Evolutionary conservation across 2,329 filamentous ascomycete genomes (phyloP).

Genomic region (Monilinia vaccinii-corymbosi): DNA sequence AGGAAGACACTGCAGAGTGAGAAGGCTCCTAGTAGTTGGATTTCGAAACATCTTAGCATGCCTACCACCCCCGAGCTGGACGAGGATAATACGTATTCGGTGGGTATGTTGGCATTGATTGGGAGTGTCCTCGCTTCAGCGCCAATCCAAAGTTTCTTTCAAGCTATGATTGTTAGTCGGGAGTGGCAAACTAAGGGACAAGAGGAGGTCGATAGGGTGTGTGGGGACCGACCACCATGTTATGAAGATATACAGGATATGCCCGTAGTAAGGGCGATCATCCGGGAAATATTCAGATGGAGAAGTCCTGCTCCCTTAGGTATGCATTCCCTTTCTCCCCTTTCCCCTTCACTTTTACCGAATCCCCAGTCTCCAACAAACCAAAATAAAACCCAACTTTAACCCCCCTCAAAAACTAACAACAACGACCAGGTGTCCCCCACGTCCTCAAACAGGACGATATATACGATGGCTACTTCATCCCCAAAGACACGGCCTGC

Average conservation of each 20-base stretch:
- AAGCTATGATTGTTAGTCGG: slow-evolving; percentile 18
- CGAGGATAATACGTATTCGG: slow-evolving; percentile 5
- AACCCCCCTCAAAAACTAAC: neutral
- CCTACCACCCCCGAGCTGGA: neutral
- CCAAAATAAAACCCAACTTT: slow-evolving; percentile 17
- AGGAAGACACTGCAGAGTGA: neutral
- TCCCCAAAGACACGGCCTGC: slow-evolving; percentile 31
- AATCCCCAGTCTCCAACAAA: slow-evolving; percentile 22
- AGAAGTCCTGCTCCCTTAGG: slow-evolving; percentile 14
- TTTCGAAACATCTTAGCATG: neutral
- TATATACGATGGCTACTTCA: slow-evolving; percentile 35
- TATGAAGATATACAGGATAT: slow-evolving; percentile 38
- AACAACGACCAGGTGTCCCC: slow-evolving; percentile 41
- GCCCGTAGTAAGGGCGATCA: slow-evolving; percentile 35
- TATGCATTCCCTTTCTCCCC: slow-evolving; percentile 23
- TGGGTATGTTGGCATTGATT: slow-evolving; percentile 7
- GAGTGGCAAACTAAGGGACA: slow-evolving; percentile 26
- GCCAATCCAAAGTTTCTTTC: slow-evolving; percentile 23
- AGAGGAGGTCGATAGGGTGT: slow-evolving; percentile 38
- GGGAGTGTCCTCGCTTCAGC: slow-evolving; percentile 24
- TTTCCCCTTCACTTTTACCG: too few species aligned
- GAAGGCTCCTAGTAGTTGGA: neutral
- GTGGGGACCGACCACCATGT: slow-evolving; percentile 39
- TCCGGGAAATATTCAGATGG: slow-evolving; percentile 34
- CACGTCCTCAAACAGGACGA: slow-evolving; percentile 46